Evolutionary conservation across 208 protist species (phyloP).

Genomic region (Balamuthia mandrillaris): DNA sequence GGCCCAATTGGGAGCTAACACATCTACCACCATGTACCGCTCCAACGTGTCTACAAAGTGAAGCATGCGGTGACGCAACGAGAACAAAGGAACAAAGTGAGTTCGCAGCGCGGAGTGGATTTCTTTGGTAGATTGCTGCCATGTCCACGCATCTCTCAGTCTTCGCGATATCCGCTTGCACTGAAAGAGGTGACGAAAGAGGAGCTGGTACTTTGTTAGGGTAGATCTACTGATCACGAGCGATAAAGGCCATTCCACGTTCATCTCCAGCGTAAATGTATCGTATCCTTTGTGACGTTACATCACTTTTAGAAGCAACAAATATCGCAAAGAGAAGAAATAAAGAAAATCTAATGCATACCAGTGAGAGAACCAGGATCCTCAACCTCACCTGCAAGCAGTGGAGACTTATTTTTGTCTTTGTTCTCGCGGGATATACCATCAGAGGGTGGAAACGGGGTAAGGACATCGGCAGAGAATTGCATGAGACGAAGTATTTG

Average conservation of each 20-base stretch:
- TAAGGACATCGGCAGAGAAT: neutral
- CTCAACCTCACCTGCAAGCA: neutral
- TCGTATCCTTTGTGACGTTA: neutral
- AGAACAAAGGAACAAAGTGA: too few species aligned
- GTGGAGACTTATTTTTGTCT: neutral
- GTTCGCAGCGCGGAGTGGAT: neutral
- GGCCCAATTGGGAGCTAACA: neutral
- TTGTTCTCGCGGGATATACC: neutral
- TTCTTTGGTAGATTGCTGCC: conserved; percentile 11
- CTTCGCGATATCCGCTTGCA: neutral
- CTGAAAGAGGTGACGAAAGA: conserved; percentile 1
- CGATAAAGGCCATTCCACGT: neutral
- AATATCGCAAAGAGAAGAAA: neutral
- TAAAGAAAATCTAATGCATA: neutral
- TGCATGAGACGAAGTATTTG: neutral
- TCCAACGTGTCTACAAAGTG: conserved; percentile 1
- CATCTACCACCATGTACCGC: neutral
- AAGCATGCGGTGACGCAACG: neutral
- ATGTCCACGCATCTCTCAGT: neutral
- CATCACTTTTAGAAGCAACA: neutral
- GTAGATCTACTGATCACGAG: neutral
- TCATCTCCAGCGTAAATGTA: neutral
- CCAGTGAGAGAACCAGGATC: neutral
- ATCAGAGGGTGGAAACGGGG: neutral
- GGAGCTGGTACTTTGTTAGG: neutral